Conservation (phyloP, 2,329 filamentous ascomycete genomes). For the Sporothrix pseudoabietina region DNA sequence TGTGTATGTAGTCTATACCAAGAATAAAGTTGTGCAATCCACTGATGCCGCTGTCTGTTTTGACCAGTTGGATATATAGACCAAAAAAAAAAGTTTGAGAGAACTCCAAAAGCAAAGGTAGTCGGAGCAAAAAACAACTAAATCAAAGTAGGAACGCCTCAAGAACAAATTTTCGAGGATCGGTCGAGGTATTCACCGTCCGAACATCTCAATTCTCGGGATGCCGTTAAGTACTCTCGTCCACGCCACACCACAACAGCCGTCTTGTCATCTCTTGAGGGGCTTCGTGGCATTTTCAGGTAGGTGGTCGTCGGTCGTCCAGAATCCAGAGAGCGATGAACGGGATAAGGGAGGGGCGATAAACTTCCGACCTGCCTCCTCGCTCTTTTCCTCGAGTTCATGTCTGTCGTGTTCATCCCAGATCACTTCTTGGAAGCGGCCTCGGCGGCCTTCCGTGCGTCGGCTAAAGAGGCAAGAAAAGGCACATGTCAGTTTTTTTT, state of each 20-base stretch:
- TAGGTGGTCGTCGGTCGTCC: background rate
- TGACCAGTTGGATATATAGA: slow-evolving; percentile 11
- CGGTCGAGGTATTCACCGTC: background rate
- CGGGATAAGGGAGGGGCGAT: background rate
- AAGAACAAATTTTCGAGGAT: background rate
- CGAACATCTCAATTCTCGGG: background rate
- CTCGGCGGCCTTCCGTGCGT: slow-evolving; percentile 52
- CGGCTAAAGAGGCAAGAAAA: slow-evolving; percentile 45
- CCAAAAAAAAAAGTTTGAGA: background rate
- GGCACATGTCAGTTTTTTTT: background rate
- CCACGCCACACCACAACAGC: background rate
- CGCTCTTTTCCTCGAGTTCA: background rate
- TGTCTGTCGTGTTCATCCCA: background rate
- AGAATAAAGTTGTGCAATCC: slow-evolving; percentile 12
- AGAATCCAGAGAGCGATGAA: too few species aligned
- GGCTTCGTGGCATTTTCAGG: background rate
- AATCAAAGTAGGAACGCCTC: background rate
- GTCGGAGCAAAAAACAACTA: background rate
- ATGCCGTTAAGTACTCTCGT: background rate
- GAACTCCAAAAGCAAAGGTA: slow-evolving; percentile 1
- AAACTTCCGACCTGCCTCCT: background rate
- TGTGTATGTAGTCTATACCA: background rate
- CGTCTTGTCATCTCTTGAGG: background rate
- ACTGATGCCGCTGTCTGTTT: slow-evolving; percentile 11
- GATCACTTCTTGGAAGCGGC: slow-evolving; percentile 39